phyloP scores from a whole-genome alignment of 345 rosid species.

The Gossypium sturtianum region DNA sequence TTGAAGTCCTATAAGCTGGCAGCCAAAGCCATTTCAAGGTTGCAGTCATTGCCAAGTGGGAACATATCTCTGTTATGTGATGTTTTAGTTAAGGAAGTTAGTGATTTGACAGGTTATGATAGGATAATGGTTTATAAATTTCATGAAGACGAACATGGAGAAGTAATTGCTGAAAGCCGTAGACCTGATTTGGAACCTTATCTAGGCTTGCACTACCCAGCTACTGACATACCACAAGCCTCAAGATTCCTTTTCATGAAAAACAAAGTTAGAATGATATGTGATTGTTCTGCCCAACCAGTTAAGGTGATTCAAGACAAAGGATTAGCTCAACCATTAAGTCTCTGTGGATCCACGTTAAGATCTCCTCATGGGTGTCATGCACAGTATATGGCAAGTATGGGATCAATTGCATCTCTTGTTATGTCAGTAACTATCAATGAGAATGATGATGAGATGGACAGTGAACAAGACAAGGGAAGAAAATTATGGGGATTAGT shows the following conservation, averaged over 20 bases:
- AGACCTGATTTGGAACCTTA: constrained; percentile 57
- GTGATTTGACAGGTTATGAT: constrained; percentile 73
- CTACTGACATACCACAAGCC: constrained; percentile 89
- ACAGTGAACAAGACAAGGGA: constrained; percentile 37
- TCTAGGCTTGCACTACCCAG: constrained; percentile 78
- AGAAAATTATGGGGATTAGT: constrained; percentile 81
- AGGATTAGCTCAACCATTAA: constrained; percentile 54
- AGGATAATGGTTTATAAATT: constrained; percentile 84
- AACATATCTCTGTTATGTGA: constrained; percentile 52
- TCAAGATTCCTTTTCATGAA: constrained; percentile 78
- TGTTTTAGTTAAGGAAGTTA: constrained; percentile 65
- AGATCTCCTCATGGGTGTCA: constrained; percentile 92
- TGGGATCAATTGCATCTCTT: constrained; percentile 80
- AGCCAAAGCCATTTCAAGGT: constrained; percentile 69
- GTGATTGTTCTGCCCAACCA: constrained; percentile 56
- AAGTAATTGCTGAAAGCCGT: constrained; percentile 66
- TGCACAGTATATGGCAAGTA: constrained; percentile 72
- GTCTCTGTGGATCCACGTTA: constrained; percentile 70
- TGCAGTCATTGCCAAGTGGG: constrained; percentile 74
- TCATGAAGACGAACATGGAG: constrained; percentile 91
- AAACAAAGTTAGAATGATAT: constrained; percentile 83
- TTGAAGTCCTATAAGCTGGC: constrained; percentile 77
- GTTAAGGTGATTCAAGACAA: constrained; percentile 68
- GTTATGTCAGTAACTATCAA: constrained; percentile 79
- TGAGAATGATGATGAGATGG: constrained; percentile 44